These are phyloP conservation scores for Xylaria telfairii DNA, from an alignment of 495 filamentous ascomycete genomes.

Conservation along the genomic window DNA sequence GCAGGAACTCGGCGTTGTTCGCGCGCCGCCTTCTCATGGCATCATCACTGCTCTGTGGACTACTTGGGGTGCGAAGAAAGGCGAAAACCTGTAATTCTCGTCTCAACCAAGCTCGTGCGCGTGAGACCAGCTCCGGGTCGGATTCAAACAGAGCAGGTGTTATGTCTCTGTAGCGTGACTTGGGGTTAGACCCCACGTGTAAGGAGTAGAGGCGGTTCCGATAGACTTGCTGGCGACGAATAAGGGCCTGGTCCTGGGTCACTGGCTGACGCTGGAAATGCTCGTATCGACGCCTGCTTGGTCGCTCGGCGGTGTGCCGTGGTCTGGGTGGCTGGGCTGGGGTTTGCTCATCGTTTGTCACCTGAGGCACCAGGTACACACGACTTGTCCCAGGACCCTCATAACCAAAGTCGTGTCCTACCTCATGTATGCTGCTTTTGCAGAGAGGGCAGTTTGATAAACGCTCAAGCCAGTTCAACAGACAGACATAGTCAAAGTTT, in stretches of 20 bases:
- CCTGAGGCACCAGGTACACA: conserved; percentile 49
- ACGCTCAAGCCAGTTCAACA: conserved; percentile 82
- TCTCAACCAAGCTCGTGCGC: conserved; percentile 86
- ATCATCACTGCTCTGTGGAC: conserved; percentile 38
- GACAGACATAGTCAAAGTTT: conserved; percentile 84
- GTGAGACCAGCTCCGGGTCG: conserved; percentile 72
- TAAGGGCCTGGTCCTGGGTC: conserved; percentile 62
- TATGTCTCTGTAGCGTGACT: conserved; percentile 77
- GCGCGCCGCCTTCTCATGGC: conserved; percentile 52
- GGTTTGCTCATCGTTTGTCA: conserved; percentile 22
- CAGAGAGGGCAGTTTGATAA: conserved; percentile 78
- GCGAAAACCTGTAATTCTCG: conserved; percentile 88
- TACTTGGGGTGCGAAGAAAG: conserved; percentile 59
- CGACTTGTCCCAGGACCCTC: conserved; percentile 55
- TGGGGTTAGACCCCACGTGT: conserved; percentile 82
- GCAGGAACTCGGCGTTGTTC: conserved; percentile 86
- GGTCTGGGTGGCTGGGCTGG: conserved; percentile 9
- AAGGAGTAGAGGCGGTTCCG: conserved; percentile 76
- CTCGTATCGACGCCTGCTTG: conserved; percentile 32
- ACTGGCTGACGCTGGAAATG: conserved; percentile 26
- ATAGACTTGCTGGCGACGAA: conserved; percentile 77
- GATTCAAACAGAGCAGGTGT: conserved; percentile 68
- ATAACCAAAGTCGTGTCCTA: conserved; percentile 67
- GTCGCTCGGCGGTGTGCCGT: conserved; percentile 11
- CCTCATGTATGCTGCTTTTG: conserved; percentile 69